Evolutionary conservation across 176 grass and related monocot genomes (phyloP).

Genomic region (Themeda triandra): DNA sequence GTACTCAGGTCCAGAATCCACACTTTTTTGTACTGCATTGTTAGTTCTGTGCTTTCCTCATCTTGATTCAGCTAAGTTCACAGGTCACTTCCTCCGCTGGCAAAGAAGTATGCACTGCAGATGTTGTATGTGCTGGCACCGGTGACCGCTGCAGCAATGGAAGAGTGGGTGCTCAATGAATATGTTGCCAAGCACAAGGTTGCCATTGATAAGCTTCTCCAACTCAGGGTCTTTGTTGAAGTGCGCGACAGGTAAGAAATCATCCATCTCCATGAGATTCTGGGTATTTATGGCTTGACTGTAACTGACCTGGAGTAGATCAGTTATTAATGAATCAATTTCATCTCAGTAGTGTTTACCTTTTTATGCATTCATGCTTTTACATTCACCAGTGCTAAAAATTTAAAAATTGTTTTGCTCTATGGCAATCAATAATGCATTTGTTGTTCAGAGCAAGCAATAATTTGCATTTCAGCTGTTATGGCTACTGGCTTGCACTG

Average conservation of each 20-base stretch:
- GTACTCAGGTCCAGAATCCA: too few species aligned
- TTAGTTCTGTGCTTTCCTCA: too few species aligned
- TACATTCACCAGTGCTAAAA: not conserved
- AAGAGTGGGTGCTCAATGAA: too few species aligned
- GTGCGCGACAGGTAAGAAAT: conserved; percentile 59
- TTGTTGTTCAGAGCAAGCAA: not conserved
- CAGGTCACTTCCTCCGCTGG: too few species aligned
- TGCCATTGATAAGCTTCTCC: too few species aligned
- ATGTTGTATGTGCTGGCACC: too few species aligned
- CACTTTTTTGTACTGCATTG: too few species aligned
- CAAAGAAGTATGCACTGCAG: too few species aligned
- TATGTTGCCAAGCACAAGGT: too few species aligned
- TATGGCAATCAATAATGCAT: not conserved
- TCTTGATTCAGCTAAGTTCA: too few species aligned
- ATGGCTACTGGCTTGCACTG: not conserved
- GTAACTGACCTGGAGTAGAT: not conserved
- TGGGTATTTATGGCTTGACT: not conserved
- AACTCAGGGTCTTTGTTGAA: conserved; percentile 44
- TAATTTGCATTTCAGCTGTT: not conserved
- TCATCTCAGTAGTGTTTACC: not conserved
- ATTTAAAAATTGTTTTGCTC: not conserved
- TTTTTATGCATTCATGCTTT: not conserved
- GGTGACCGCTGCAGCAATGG: too few species aligned
- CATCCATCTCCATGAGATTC: not conserved
- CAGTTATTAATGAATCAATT: not conserved